Evolutionary conservation across 306 rosid species (phyloP).

Genomic region (Senna tora): DNA sequence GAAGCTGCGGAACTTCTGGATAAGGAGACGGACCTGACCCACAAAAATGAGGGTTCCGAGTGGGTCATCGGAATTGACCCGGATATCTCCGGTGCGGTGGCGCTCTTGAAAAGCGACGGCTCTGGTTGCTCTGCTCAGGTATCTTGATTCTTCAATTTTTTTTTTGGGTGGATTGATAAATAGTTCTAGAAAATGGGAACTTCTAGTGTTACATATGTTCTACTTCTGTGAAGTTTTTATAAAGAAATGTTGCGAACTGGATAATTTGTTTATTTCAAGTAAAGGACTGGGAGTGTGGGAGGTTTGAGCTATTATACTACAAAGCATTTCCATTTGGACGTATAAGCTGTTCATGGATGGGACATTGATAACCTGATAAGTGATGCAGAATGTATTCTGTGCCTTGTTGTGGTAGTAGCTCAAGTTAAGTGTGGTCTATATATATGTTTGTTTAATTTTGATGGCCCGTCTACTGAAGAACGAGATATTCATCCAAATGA

Average conservation of each 20-base stretch:
- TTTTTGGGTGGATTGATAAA: background rate
- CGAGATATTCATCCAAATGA: background rate
- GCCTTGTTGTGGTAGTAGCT: conserved; percentile 18
- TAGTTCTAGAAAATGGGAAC: background rate
- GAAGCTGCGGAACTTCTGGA: conserved; percentile 31
- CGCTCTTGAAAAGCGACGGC: conserved; percentile 57
- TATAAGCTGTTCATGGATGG: conserved; percentile 10
- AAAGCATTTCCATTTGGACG: conserved; percentile 19
- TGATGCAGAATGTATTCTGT: background rate
- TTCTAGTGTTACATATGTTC: background rate
- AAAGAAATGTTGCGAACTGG: background rate
- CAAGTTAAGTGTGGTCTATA: background rate
- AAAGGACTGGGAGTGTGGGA: background rate
- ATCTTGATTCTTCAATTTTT: conserved; percentile 4
- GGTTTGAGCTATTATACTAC: background rate
- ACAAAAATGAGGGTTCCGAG: conserved; percentile 38
- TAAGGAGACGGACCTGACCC: conserved; percentile 22
- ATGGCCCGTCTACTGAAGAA: conserved; percentile 4
- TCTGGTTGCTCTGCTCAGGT: conserved; percentile 70
- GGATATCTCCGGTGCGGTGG: conserved; percentile 76
- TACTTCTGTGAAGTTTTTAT: too few relatives aligned
- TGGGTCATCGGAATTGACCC: conserved; percentile 86
- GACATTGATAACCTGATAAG: background rate
- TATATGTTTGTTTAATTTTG: conserved; percentile 10
- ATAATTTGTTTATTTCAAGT: background rate